Base-by-base conservation (phyloP, 129 eudicot genomes). In the Solidago caesia region DNA sequence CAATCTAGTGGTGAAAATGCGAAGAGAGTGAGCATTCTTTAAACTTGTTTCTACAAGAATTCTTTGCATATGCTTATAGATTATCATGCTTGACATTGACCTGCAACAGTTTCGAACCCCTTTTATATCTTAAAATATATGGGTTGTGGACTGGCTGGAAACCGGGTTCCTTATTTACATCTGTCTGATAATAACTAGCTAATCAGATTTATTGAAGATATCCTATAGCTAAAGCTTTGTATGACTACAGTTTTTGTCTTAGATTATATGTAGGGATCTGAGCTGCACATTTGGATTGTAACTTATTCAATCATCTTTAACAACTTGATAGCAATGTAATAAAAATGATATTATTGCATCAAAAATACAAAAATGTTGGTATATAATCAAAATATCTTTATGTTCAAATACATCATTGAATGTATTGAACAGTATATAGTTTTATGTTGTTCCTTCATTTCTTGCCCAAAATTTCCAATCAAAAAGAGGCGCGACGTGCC, bases 1-100 rank as follows among this genome's bases (percentile, higher is more conserved):
- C 42, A 84, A 81, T 11, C 1, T 86, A 5, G 72, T 68, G 13
- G 71, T 80, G 48, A 89, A 89, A 80, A 86, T 89, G 91, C 87
- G 91, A 29, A 84, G 91, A 70, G 60, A 78, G 72, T 89, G 80
- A 89, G 58, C 67, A 10, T 41, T 48, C 21, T 56, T 68, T 25
- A 5, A 16, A 33, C 46, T 33, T 70, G 63, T 68, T 77, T 67
- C 39, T 77, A 44, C 62, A 43, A 7, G 59, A 69, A 26, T 68
- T 48, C 43, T 70, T 11, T 59, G 64, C 58, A 39, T 25, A 65
- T 65, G 53, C 43, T 64, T 53, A 29, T 60, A 61, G 44, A 61
- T 9, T 2, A 33, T 33, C 39, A 33, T 0, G 2, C 60, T 14
- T 64, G 29, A 13, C 5, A 59, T 61, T 47, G 8, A 55, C 43